Percentiles rank a stretch among this genome's conserved stretches.
These are phyloP conservation scores for Leccinum arenicola DNA, from an alignment of 768 basidiomycete species.

Conservation along the genomic window DNA sequence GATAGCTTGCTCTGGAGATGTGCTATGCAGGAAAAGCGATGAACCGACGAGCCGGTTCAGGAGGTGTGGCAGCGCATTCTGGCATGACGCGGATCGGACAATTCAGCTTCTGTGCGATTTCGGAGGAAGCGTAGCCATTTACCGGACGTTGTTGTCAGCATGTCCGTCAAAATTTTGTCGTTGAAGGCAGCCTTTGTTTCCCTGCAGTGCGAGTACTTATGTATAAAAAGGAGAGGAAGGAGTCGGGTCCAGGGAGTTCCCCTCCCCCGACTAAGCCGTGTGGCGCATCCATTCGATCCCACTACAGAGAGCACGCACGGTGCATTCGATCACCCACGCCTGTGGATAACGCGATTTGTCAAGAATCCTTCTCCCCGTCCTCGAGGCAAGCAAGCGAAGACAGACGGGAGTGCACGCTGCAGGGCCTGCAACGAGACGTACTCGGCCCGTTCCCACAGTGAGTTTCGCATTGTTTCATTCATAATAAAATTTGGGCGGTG, in stretches of 20 bases:
- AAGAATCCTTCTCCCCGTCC: conserved; percentile 27
- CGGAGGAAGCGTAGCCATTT: conserved; percentile 11
- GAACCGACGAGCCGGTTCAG: conserved; percentile 25
- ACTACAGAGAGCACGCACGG: conserved; percentile 3
- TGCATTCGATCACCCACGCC: conserved; percentile 21
- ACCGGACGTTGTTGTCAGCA: conserved; percentile 18
- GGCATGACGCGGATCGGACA: conserved; percentile 17
- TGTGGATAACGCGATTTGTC: conserved; percentile 26
- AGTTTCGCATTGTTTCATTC: conserved; percentile 33
- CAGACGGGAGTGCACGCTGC: conserved; percentile 17
- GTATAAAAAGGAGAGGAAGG: conserved; percentile 22
- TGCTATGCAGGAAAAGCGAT: conserved; percentile 5
- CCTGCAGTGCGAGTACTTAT: neutral
- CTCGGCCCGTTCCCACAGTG: conserved; percentile 24
- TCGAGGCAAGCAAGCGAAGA: conserved; percentile 34
- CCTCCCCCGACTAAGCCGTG: conserved; percentile 9
- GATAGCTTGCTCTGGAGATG: conserved; percentile 3
- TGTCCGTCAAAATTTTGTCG: conserved; percentile 1
- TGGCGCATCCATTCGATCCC: conserved; percentile 13
- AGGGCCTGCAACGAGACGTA: conserved; percentile 11
- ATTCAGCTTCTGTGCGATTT: neutral
- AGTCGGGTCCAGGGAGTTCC: neutral
- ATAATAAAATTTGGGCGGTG: conserved; percentile 22
- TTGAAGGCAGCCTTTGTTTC: conserved; percentile 9
- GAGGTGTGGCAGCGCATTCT: conserved; percentile 3